Conservation (phyloP, 2,329 filamentous ascomycete species). For the Colletotrichum sp. region DNA sequence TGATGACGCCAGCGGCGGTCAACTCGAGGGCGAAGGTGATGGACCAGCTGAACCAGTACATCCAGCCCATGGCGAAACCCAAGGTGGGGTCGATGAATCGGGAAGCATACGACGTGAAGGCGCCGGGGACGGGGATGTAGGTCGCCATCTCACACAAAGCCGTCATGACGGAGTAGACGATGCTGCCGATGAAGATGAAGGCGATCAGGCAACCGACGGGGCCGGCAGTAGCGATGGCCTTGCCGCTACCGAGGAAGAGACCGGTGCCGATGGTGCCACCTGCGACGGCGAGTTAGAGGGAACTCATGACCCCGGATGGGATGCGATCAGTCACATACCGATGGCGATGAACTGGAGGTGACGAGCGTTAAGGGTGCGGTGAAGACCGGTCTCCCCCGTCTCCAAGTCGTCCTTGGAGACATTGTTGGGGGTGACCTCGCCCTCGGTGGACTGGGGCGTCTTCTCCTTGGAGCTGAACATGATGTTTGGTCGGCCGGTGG, state of each 20-base stretch:
- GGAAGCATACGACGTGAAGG: constrained; percentile 77
- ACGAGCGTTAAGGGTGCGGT: constrained; percentile 40
- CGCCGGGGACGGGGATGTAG: constrained; percentile 77
- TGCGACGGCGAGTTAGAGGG: neutral
- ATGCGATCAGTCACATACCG: constrained; percentile 29
- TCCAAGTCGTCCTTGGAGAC: constrained; percentile 38
- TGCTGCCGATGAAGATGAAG: constrained; percentile 71
- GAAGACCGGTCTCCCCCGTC: constrained; percentile 37
- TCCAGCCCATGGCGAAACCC: constrained; percentile 82
- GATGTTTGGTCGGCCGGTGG: neutral
- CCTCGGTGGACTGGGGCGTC: constrained; percentile 11
- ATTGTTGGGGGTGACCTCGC: constrained; percentile 15
- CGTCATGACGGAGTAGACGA: constrained; percentile 79
- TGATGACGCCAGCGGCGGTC: constrained; percentile 74
- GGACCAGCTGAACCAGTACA: constrained; percentile 82
- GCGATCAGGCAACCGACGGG: constrained; percentile 72
- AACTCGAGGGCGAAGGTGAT: constrained; percentile 77
- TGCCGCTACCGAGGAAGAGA: constrained; percentile 72
- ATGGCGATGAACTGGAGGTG: constrained; percentile 58
- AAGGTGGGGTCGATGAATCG: constrained; percentile 77
- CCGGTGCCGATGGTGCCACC: constrained; percentile 73
- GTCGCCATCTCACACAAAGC: constrained; percentile 76
- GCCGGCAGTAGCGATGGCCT: constrained; percentile 66
- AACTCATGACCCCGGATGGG: neutral
- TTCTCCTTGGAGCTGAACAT: constrained; percentile 22